Conservation (phyloP, 202 grass and related monocot species). For the Eragrostis tef region DNA sequence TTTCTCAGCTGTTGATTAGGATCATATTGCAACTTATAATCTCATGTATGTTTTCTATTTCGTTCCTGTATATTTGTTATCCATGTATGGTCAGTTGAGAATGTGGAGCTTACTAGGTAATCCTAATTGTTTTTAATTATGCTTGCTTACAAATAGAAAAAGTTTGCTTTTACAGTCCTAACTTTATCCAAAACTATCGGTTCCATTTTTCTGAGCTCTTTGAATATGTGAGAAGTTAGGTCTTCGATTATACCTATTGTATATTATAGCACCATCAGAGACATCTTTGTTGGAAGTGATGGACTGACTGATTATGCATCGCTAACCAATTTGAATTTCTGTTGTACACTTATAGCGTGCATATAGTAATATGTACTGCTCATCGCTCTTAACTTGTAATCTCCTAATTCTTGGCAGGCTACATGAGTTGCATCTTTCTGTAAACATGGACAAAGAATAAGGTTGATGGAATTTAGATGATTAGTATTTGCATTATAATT, state of each 20-base stretch:
- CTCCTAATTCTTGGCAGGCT: constrained; percentile 47
- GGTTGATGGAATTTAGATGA: constrained; percentile 43
- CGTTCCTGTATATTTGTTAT: not conserved
- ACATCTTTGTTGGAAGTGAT: not conserved
- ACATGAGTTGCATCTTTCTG: constrained; percentile 35
- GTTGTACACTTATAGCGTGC: not conserved
- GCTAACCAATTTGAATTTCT: constrained; percentile 16
- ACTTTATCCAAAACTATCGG: no score
- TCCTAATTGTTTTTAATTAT: no score
- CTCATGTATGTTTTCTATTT: constrained; percentile 17
- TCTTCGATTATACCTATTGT: not conserved
- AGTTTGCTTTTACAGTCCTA: no score
- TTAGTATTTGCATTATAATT: not conserved
- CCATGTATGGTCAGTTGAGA: constrained; percentile 12
- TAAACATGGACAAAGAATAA: constrained; percentile 40
- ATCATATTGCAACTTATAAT: not conserved
- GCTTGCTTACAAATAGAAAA: no score
- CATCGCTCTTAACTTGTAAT: not conserved
- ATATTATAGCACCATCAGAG: not conserved
- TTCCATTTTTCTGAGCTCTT: no score
- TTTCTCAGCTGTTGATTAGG: not conserved
- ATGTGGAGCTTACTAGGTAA: not conserved
- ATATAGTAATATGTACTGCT: constrained; percentile 22
- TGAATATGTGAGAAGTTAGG: constrained; percentile 13
- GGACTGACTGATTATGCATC: not conserved